Conservation (phyloP, 2,329 filamentous ascomycete species). For the Stachybotrys elegans region DNA sequence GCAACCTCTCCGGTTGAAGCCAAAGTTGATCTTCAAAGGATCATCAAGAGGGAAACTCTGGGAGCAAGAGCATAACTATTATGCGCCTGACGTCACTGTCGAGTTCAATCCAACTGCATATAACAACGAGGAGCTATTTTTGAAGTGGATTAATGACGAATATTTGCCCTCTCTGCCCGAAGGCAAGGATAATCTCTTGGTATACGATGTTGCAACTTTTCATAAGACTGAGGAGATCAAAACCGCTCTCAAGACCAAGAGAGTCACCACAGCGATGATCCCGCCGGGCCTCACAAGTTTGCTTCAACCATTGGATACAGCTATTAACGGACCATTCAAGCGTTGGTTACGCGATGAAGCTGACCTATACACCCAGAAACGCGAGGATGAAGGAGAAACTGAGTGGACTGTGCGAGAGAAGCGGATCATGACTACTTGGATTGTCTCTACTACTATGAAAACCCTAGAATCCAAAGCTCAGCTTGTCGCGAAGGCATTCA, state of each 20-base stretch:
- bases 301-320: conserved; percentile 3
- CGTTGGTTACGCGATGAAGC: background rate
- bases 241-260: background rate
- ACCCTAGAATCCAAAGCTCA: background rate
- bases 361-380: background rate
- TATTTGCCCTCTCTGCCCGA: background rate
- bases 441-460: background rate
- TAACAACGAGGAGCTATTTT: conserved; percentile 5
- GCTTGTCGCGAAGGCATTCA: conserved; percentile 1
- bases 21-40: conserved; percentile 3
- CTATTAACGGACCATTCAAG: conserved; percentile 3
- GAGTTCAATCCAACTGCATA: conserved; percentile 3
- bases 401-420: conserved; percentile 1
- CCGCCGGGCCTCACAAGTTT: conserved; percentile 1
- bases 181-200: background rate
- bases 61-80: background rate
- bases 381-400: background rate
- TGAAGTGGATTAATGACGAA: conserved; percentile 1
- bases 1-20: background rate
- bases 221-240: conserved; percentile 1
- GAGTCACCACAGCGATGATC: background rate
- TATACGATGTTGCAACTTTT: conserved; percentile 2
- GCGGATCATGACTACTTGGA: conserved; percentile 1
- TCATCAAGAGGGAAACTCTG: background rate
- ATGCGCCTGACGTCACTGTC: conserved; percentile 1